These are phyloP conservation scores for Agarophyton chilense DNA, from an alignment of 23 red algal genomes.

Conservation along the genomic window DNA sequence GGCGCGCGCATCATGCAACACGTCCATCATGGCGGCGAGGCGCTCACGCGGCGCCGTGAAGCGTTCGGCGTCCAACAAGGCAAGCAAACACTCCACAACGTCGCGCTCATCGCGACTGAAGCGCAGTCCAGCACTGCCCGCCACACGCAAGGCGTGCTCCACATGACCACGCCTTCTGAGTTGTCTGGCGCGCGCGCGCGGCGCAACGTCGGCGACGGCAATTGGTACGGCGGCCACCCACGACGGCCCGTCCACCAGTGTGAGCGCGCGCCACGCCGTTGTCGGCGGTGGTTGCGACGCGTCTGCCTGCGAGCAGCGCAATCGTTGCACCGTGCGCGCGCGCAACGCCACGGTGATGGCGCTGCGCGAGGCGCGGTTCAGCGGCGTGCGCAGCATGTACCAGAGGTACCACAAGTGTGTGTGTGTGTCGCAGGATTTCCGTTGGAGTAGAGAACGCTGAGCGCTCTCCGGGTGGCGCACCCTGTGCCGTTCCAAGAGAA, in stretches of 20 bases:
- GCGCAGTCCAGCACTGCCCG: not conserved
- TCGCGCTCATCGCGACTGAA: conserved; percentile 19
- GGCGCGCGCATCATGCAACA: not conserved
- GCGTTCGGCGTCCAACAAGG: conserved; percentile 6
- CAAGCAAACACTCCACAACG: conserved; percentile 44
- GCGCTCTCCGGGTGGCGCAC: too few relatives aligned
- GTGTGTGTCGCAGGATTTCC: too few relatives aligned
- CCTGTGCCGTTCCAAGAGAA: too few relatives aligned
- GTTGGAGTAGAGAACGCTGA: too few relatives aligned
- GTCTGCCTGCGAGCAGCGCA: not conserved
- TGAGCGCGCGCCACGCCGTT: not conserved
- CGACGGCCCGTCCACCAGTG: conserved; percentile 30
- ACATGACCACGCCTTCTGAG: conserved; percentile 5
- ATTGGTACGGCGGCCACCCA: conserved; percentile 16
- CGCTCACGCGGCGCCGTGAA: conserved; percentile 30
- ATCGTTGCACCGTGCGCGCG: too few relatives aligned
- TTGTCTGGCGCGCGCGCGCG: conserved; percentile 12
- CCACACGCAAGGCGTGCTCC: not conserved
- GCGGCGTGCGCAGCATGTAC: not conserved
- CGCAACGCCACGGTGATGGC: not conserved
- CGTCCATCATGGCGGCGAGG: conserved; percentile 35
- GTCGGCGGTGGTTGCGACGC: not conserved
- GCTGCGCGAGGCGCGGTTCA: not conserved
- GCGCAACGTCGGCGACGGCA: not conserved
- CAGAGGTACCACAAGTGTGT: not conserved